phyloP scores from a whole-genome alignment of 495 filamentous ascomycete species.

The Hypoxylon cercidicola region DNA sequence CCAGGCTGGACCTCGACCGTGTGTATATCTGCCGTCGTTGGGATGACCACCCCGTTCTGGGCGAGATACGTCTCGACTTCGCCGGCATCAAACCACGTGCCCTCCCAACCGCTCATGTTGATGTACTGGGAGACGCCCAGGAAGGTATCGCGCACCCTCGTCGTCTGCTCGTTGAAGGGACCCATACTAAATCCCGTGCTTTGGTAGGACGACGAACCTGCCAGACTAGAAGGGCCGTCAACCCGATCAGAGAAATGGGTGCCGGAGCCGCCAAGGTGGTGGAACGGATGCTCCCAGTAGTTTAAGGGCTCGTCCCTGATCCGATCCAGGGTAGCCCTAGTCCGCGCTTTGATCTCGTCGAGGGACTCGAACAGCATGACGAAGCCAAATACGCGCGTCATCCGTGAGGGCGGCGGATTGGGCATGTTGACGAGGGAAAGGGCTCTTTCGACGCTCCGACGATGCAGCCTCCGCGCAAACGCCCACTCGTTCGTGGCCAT shows the following conservation, averaged over 20 bases:
- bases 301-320: constrained; percentile 62
- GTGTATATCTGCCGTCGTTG: constrained; percentile 61
- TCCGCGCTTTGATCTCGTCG: constrained; percentile 58
- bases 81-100: constrained; percentile 77
- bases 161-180: constrained; percentile 49
- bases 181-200: constrained; percentile 57
- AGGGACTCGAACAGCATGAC: constrained; percentile 65
- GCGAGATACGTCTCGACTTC: constrained; percentile 78
- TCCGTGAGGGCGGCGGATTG: constrained; percentile 56
- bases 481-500: constrained; percentile 70
- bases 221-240: constrained; percentile 45
- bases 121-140: constrained; percentile 53
- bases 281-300: constrained; percentile 70
- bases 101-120: constrained; percentile 62
- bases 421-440: constrained; percentile 68
- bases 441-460: constrained; percentile 71
- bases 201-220: constrained; percentile 44
- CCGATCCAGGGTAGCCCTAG: constrained; percentile 54
- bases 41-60: constrained; percentile 66
- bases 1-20: constrained; percentile 59
- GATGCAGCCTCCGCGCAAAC: constrained; percentile 77
- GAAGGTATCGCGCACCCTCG: constrained; percentile 43
- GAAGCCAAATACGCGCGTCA: constrained; percentile 73
- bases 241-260: constrained; percentile 61
- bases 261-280: constrained; percentile 74